Evolutionary conservation across 139 green algal species (phyloP).

Genomic region (Chlamydomonas applanata): DNA sequence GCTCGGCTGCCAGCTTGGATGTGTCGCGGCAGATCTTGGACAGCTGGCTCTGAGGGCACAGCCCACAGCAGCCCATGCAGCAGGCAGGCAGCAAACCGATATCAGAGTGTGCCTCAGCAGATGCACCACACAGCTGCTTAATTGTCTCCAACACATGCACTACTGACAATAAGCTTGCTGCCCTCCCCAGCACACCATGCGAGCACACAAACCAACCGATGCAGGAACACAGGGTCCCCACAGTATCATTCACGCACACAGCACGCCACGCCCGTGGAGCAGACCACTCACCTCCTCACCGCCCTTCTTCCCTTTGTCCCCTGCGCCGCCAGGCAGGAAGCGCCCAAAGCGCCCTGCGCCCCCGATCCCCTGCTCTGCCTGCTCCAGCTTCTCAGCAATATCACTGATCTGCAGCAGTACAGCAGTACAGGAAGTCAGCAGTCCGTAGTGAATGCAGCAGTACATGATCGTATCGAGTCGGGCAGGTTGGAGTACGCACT

Average conservation of each 20-base stretch:
- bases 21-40: conserved; percentile 58
- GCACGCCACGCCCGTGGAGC: too few species aligned
- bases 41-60: conserved; percentile 24
- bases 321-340: background rate
- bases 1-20: conserved; percentile 78
- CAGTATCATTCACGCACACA: too few species aligned
- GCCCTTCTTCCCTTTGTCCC: background rate
- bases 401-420: conserved; percentile 72
- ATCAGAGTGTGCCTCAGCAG: too few species aligned
- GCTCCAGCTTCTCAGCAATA: conserved; percentile 92
- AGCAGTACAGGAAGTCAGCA: background rate
- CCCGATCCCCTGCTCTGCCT: conserved; percentile 48
- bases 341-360: background rate
- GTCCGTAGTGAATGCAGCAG: background rate
- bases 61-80: background rate
- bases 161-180: too few species aligned
- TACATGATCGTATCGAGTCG: too few species aligned
- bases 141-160: too few species aligned
- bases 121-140: too few species aligned
- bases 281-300: background rate
- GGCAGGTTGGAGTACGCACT: too few species aligned
- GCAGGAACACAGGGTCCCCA: too few species aligned
- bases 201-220: too few species aligned
- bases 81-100: too few species aligned
- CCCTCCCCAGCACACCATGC: too few species aligned